A percentile compares a stretch with the other conserved stretches of the same genome.
Evolutionary conservation across 192 early-diverging fungal genomes (phyloP).

Genomic region (Rhizophagus sp.): DNA sequence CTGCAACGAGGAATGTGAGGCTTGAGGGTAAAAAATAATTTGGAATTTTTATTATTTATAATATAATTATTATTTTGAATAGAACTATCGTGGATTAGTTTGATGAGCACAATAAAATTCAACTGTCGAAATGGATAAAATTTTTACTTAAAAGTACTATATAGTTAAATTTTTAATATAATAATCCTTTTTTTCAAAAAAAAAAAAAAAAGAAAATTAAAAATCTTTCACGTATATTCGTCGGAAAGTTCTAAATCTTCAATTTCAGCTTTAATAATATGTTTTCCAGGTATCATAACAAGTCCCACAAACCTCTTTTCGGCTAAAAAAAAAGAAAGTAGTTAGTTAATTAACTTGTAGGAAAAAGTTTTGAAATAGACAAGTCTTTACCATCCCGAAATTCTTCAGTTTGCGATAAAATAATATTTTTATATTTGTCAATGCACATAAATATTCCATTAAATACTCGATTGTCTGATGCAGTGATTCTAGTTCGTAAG

Average conservation of each 20-base stretch:
- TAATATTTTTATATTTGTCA: constrained; percentile 74
- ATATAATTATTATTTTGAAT: background rate
- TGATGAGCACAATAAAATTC: background rate
- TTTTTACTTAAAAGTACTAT: too few species aligned
- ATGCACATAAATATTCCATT: constrained; percentile 71
- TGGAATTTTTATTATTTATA: background rate
- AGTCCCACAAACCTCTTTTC: constrained; percentile 66
- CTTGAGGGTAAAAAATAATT: constrained; percentile 15
- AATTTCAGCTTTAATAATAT: constrained; percentile 61
- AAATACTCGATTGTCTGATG: constrained; percentile 69
- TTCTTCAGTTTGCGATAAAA: constrained; percentile 69
- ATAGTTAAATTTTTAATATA: background rate
- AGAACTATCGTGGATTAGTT: background rate
- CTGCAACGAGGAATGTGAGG: constrained; percentile 77
- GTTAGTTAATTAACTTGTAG: too few species aligned
- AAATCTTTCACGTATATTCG: background rate
- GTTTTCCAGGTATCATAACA: constrained; percentile 78
- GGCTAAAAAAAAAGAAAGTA: constrained; percentile 33
- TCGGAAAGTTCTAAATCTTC: constrained; percentile 37
- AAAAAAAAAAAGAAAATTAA: too few species aligned
- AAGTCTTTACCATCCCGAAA: constrained; percentile 45
- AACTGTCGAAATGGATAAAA: too few species aligned
- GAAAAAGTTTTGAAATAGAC: too few species aligned
- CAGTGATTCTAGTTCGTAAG: constrained; percentile 53
- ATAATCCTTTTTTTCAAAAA: background rate